Base-by-base conservation (phyloP, 306 rosid genomes). In the Vigna mungo region DNA sequence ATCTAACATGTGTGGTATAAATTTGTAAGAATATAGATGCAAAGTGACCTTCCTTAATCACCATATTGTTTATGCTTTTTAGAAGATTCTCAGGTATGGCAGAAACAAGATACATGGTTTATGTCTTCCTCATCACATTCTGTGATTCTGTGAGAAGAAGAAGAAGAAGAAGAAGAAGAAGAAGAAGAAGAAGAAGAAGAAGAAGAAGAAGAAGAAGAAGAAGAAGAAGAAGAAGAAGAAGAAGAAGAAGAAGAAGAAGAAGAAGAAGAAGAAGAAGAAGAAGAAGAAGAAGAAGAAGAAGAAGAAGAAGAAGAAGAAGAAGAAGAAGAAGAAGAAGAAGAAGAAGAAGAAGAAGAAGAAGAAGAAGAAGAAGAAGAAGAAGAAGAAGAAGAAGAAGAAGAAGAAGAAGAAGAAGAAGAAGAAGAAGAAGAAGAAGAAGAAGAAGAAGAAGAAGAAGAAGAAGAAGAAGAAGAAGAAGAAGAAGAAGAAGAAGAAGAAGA, bases 61-160 rank as follows among this genome's bases (percentile, higher is more conserved):
- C 8, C 15, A 56, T 11, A 55, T 51, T 46, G 30, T 0, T 20
- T 39, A 39, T 39, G 10, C 44, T 39, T 39, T 39, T 39, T 2
- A 18, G 27, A 23, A 70, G 48, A 36, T 7, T 15, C 4, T 11
- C 17, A 71, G 9, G 0, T 20, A 72, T 78, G 72, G 25, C 39
- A 12, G 6, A 2, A 6, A 71, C 9, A 71, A 46, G 41, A 47
- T 34, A 48, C 67, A 58, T 77, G 9, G 1, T 65, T 2, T 61
- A 62, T 65, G 52, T 27, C 3, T 65, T 1, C 9, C 11, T 83
- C 9, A 0, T 78, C 11, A 60, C 62, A 15, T 44, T 83, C 20
- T 27, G 58, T 48, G 39, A n/a, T n/a, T n/a, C n/a, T n/a, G n/a
- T n/a, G n/a, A 73, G 37, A 55, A 82, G 41, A 43, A 47, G 10